Percentiles rank a stretch among this genome's conserved stretches.
Evolutionary conservation across 345 rosid species (phyloP).

Genomic region (Ricinus communis): DNA sequence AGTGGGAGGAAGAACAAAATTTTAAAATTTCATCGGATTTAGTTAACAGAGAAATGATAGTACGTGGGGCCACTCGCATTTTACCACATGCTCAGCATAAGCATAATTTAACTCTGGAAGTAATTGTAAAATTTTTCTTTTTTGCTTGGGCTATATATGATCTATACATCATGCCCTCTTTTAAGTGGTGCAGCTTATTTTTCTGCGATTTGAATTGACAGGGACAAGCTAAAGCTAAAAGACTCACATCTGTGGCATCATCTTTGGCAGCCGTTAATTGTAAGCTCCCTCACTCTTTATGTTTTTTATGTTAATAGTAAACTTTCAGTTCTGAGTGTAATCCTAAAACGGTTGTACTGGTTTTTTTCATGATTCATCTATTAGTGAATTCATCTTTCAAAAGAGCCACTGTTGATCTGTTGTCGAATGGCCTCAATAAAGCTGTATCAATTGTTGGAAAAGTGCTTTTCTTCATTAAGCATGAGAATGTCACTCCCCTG

Average conservation of each 20-base stretch:
- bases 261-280: constrained; percentile 45
- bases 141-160: not conserved
- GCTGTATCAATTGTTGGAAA: constrained; percentile 54
- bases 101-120: not conserved
- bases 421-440: constrained; percentile 62
- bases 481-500: constrained; percentile 61
- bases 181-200: constrained; percentile 13
- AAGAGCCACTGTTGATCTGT: constrained; percentile 45
- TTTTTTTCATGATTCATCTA: constrained; percentile 12
- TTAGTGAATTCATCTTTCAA: constrained; percentile 47
- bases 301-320: constrained; percentile 1
- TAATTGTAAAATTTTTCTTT: not conserved
- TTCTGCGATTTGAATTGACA: constrained; percentile 26
- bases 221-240: constrained; percentile 51
- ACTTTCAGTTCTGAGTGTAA: constrained; percentile 5
- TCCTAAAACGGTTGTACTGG: constrained; percentile 11
- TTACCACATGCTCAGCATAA: not conserved
- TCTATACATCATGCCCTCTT: not conserved
- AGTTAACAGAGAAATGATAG: constrained; percentile 3
- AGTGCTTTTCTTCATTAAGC: constrained; percentile 61
- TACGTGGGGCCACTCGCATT: not conserved
- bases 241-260: constrained; percentile 45
- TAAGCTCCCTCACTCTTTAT: constrained; percentile 28
- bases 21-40: not conserved
- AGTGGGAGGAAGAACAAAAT: not conserved